phyloP scores from a whole-genome alignment of 192 early-diverging fungal species.

The Backusella luteola region DNA sequence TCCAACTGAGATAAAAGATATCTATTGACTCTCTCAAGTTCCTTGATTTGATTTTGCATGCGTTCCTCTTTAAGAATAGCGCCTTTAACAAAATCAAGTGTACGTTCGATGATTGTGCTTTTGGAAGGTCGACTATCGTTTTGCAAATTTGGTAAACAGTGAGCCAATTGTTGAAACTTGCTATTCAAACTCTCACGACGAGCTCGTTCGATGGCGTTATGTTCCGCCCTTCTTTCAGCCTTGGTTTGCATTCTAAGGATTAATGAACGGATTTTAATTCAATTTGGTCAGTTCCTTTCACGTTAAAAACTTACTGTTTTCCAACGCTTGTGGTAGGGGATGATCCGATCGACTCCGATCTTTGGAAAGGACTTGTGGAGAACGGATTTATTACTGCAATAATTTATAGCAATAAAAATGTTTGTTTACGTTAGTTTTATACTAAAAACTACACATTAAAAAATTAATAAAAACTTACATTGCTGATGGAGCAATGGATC shows the following conservation, averaged over 20 bases:
- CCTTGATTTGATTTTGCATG: slow-evolving; percentile 21
- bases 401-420: not conserved
- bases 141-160: slow-evolving; percentile 65
- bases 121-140: slow-evolving; percentile 74
- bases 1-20: slow-evolving; percentile 13
- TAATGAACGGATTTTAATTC: not conserved
- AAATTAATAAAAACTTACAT: not conserved
- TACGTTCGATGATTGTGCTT: slow-evolving; percentile 73
- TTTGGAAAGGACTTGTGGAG: not conserved
- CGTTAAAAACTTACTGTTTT: not conserved
- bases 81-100: slow-evolving; percentile 55
- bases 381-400: not conserved
- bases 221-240: slow-evolving; percentile 58
- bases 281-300: not conserved
- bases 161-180: slow-evolving; percentile 79
- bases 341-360: not conserved
- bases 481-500: not conserved
- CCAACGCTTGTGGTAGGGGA: not conserved
- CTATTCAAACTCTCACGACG: slow-evolving; percentile 75
- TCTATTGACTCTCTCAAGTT: slow-evolving; percentile 17
- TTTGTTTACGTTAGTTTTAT: not conserved
- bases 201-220: slow-evolving; percentile 80
- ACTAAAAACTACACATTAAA: not conserved
- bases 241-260: slow-evolving; percentile 8
- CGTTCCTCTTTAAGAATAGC: slow-evolving; percentile 24